Base-by-base conservation (phyloP, 2,329 filamentous ascomycete genomes). In the Colletotrichum acutatum region DNA sequence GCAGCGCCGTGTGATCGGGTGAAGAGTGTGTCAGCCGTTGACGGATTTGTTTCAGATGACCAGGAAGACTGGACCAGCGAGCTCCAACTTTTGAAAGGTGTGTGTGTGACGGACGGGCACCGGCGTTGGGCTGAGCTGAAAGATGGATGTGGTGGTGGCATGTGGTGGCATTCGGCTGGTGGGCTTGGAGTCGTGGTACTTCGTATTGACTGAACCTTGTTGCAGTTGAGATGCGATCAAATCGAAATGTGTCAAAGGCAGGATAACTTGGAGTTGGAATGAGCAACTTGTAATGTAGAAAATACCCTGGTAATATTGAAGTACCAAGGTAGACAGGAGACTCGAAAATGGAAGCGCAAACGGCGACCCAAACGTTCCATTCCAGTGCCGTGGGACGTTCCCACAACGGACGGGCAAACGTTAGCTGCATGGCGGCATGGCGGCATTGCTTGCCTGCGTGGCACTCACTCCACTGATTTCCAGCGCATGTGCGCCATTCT, bases 41-140 rank as follows among this genome's bases (percentile, higher is more conserved):
- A 74, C 58, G 58, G 62, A 57, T 54, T 66, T 68, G 71, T 74
- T 74, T 74, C 71, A 72, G 71, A 74, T 74, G 71, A 72, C 71
- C 57, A 72, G 58, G 57, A 57, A 59, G 49, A 71, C 66, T 42
- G 68, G 52, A 57, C 26, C 62, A 68, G 42, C 62, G 52, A 32
- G 68, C 58, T 63, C 37, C 37, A 42, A 42, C 14, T 16, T 49
- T 7, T 19, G 14, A 46, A n/a, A n/a, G 37, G 16, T 19, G 68
- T 57, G 57, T 62, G 68, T 56, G 37, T 65, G 66, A 66, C 61
- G 56, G 37, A 42, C 37, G 37, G 37, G 37, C 37, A 42, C 16
- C 3, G 37, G 37, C 37, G 52, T 26, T 32, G 34, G 37, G 32
- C 11, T 57, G 62, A 42, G 30, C 32, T 53, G 65, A 34, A 19